phyloP scores from a whole-genome alignment of 1,139 yeast species.

The Pneumocystis oryctolagi region DNA sequence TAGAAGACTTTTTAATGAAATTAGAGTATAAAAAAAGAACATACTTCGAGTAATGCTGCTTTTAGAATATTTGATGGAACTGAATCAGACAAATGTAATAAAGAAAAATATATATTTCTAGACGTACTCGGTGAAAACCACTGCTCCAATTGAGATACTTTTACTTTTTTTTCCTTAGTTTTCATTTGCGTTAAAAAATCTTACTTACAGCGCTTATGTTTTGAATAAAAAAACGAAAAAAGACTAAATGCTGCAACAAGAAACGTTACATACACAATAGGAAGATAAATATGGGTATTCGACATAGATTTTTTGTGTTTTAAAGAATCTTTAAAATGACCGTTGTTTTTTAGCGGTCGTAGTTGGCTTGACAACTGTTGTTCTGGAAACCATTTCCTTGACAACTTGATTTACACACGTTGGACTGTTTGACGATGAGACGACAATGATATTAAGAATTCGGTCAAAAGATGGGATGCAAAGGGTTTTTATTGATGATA shows the following conservation, averaged over 20 bases:
- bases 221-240: slow-evolving; percentile 50
- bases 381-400: not conserved
- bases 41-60: not conserved
- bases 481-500: not conserved
- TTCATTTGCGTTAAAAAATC: not conserved
- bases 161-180: slow-evolving; percentile 21
- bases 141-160: slow-evolving; percentile 47
- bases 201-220: not conserved
- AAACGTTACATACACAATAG: slow-evolving; percentile 62
- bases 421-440: not conserved
- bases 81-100: slow-evolving; percentile 19
- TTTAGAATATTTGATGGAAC: not conserved
- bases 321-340: not conserved
- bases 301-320: not conserved
- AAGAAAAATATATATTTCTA: slow-evolving; percentile 45
- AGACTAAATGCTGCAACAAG: slow-evolving; percentile 53
- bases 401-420: not conserved
- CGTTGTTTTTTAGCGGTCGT: not conserved
- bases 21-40: no score
- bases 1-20: slow-evolving; percentile 32
- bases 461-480: not conserved
- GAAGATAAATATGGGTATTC: slow-evolving; percentile 40
- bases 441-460: not conserved
- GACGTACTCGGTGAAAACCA: slow-evolving; percentile 55
- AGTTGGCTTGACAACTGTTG: not conserved